phyloP scores from a whole-genome alignment of 306 rosid genomes.

The Adenanthera pavonina region DNA sequence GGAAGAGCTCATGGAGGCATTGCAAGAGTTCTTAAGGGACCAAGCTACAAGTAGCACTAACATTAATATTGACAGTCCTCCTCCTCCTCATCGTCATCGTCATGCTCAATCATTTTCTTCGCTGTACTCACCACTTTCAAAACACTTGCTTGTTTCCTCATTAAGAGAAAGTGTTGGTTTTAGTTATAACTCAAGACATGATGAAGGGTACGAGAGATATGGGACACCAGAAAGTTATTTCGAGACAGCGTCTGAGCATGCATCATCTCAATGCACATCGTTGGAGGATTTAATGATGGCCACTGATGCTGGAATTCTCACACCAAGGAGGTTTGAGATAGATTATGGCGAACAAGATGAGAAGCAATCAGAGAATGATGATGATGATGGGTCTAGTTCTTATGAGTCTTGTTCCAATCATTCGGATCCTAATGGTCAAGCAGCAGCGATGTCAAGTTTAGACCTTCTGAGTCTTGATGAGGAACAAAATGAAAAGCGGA shows the following conservation, averaged over 20 bases:
- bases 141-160: constrained; percentile 12
- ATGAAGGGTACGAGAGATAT: constrained; percentile 41
- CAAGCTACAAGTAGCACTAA: constrained; percentile 42
- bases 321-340: constrained; percentile 49
- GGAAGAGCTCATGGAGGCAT: constrained; percentile 71
- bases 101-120: neutral
- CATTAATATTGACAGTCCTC: neutral
- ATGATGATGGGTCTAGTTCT: constrained; percentile 39
- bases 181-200: constrained; percentile 17
- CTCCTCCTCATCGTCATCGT: neutral
- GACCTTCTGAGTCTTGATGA: constrained; percentile 44
- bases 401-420: constrained; percentile 34
- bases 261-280: constrained; percentile 51
- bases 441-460: constrained; percentile 33
- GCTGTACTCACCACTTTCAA: constrained; percentile 28
- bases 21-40: constrained; percentile 78
- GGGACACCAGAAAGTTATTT: constrained; percentile 46
- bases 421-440: constrained; percentile 27
- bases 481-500: constrained; percentile 10
- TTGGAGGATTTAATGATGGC: constrained; percentile 64
- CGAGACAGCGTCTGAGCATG: constrained; percentile 44
- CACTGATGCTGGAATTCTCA: constrained; percentile 33
- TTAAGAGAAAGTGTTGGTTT: constrained; percentile 2
- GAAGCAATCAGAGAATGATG: constrained; percentile 31
- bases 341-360: constrained; percentile 44